Evolutionary conservation across 2,329 filamentous ascomycete species (phyloP).

Genomic region (Microdochium paspali): DNA sequence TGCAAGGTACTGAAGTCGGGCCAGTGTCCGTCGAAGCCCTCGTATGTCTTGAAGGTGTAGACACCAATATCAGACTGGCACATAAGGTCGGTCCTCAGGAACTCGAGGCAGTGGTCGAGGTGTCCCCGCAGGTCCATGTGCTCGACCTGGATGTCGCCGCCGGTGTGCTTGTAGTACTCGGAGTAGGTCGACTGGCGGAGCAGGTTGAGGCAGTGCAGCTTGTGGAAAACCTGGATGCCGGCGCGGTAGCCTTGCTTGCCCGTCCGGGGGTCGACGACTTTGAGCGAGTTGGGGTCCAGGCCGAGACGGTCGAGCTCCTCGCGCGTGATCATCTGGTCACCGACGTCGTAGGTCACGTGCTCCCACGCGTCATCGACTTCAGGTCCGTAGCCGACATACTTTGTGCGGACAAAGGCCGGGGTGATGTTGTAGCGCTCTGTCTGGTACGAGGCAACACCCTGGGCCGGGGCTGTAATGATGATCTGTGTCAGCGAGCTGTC

Average conservation of each 20-base stretch:
- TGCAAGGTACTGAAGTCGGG: constrained; percentile 44
- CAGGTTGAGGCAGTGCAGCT: constrained; percentile 41
- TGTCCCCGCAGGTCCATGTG: constrained; percentile 32
- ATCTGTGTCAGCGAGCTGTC: too few species aligned
- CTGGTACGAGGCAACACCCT: constrained; percentile 33
- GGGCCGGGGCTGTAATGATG: constrained; percentile 31
- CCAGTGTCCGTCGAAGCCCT: constrained; percentile 37
- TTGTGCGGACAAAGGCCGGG: constrained; percentile 30
- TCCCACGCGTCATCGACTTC: constrained; percentile 50
- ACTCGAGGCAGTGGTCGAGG: constrained; percentile 45
- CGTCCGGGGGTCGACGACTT: constrained; percentile 43
- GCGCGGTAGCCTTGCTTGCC: constrained; percentile 51
- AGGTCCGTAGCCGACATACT: constrained; percentile 44
- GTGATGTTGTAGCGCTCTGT: constrained; percentile 38
- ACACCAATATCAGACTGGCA: constrained; percentile 45
- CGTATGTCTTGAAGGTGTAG: constrained; percentile 42
- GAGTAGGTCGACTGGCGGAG: constrained; percentile 37
- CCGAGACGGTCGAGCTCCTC: constrained; percentile 43
- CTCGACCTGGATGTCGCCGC: constrained; percentile 36
- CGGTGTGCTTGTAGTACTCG: constrained; percentile 35
- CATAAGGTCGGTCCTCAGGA: constrained; percentile 41
- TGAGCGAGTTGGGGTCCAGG: constrained; percentile 38
- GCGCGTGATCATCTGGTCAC: constrained; percentile 49
- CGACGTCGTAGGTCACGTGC: constrained; percentile 43
- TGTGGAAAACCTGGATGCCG: constrained; percentile 48